Evolutionary conservation across 2,329 filamentous ascomycete genomes (phyloP).

Genomic region (Epichloe baconii): DNA sequence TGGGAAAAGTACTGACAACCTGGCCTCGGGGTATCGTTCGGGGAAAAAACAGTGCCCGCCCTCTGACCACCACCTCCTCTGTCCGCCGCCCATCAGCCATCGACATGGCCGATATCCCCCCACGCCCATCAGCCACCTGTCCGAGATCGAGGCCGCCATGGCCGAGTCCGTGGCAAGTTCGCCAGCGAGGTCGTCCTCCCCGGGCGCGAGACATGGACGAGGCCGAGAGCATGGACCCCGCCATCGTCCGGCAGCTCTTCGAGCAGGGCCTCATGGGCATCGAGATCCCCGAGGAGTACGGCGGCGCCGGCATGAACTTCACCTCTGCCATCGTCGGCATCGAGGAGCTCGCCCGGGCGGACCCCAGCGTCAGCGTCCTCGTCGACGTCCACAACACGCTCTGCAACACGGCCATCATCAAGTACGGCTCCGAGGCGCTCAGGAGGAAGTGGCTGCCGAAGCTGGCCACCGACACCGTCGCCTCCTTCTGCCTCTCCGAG

Average conservation of each 20-base stretch:
- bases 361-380: conserved; percentile 89
- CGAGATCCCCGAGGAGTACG: conserved; percentile 94
- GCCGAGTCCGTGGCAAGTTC: conserved; percentile 81
- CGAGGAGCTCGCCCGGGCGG: conserved; percentile 86
- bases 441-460: conserved; percentile 84
- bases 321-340: conserved; percentile 92
- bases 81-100: conserved; percentile 31
- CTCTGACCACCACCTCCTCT: conserved; percentile 46
- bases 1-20: too few relatives aligned
- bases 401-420: conserved; percentile 85
- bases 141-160: conserved; percentile 83
- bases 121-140: conserved; percentile 90
- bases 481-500: conserved; percentile 86
- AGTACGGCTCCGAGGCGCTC: conserved; percentile 62
- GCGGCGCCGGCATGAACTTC: conserved; percentile 97
- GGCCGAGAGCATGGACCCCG: conserved; percentile 81
- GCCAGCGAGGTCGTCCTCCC: conserved; percentile 79
- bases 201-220: conserved; percentile 95
- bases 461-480: conserved; percentile 79
- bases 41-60: conserved; percentile 21
- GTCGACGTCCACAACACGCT: conserved; percentile 97
- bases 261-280: conserved; percentile 96
- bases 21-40: too few relatives aligned
- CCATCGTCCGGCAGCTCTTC: conserved; percentile 82
- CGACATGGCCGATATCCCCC: conserved; percentile 65